Percentiles rank a stretch among this genome's conserved stretches.
Evolutionary conservation across 1,284 basidiomycete species (phyloP).

Genomic region (Ustilago shanxiensis): DNA sequence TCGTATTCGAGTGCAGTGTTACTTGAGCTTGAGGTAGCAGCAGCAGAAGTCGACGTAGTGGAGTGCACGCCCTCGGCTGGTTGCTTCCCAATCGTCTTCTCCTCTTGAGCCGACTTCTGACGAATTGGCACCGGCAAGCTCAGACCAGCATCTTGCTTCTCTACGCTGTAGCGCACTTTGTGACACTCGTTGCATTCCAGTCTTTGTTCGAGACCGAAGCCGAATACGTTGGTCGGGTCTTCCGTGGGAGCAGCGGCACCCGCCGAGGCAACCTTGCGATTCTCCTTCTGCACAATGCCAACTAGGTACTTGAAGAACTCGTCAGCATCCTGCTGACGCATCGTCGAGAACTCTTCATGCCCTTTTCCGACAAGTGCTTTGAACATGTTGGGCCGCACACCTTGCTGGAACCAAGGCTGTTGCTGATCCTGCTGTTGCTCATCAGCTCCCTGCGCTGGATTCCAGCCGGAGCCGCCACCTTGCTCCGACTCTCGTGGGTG

Average conservation of each 20-base stretch:
- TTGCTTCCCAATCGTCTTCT: conserved; percentile 71
- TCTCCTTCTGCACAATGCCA: conserved; percentile 76
- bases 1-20: conserved; percentile 74
- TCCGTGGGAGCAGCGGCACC: conserved; percentile 12
- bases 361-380: conserved; percentile 91
- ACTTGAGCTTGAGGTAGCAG: conserved; percentile 4
- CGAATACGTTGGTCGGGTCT: conserved; percentile 80
- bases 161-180: conserved; percentile 88
- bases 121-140: conserved; percentile 80
- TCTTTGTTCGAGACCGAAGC: conserved; percentile 79
- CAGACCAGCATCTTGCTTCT: conserved; percentile 79
- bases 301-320: conserved; percentile 91
- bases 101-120: conserved; percentile 14
- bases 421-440: conserved; percentile 16
- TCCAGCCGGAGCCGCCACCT: conserved; percentile 20
- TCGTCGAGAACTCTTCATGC: conserved; percentile 93
- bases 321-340: conserved; percentile 96
- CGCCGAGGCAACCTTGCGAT: conserved; percentile 24
- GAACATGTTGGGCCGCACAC: conserved; percentile 85
- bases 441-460: conserved; percentile 4
- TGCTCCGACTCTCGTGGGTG: conserved; percentile 73
- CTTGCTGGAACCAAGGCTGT: conserved; percentile 79
- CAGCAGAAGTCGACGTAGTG: conserved; percentile 1
- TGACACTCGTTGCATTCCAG: conserved; percentile 79
- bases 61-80: conserved; percentile 53